Conservation (phyloP, 371 early-diverging fungal genomes). For the Mucor racemosus region DNA sequence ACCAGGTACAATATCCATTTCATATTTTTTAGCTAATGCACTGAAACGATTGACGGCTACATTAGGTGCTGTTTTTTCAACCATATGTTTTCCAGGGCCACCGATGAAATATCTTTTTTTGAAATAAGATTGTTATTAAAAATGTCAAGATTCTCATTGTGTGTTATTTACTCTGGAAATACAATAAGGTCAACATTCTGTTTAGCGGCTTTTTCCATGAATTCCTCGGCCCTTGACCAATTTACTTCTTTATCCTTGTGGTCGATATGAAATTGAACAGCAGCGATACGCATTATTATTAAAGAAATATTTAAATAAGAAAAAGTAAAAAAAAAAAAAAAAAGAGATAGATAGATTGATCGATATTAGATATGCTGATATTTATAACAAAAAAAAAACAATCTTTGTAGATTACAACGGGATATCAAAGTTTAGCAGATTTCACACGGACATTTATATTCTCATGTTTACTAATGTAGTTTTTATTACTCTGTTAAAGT, state of each 20-base stretch:
- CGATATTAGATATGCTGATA: background rate
- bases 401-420: background rate
- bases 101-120: slow-evolving; percentile 29
- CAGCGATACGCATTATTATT: slow-evolving; percentile 24
- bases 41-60: slow-evolving; percentile 12
- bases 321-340: background rate
- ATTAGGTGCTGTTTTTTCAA: slow-evolving; percentile 10
- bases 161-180: slow-evolving; percentile 33
- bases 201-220: slow-evolving; percentile 19
- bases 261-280: slow-evolving; percentile 28
- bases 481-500: too few relatives aligned
- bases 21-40: slow-evolving; percentile 30
- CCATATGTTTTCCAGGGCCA: slow-evolving; percentile 17
- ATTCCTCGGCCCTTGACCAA: slow-evolving; percentile 19
- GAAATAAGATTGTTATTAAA: too few relatives aligned
- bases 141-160: background rate
- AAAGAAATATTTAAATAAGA: too few relatives aligned
- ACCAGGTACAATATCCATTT: slow-evolving; percentile 44
- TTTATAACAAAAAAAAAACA: background rate
- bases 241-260: slow-evolving; percentile 20
- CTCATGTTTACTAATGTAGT: background rate
- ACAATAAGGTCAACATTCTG: slow-evolving; percentile 25
- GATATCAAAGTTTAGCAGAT: background rate
- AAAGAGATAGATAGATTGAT: background rate
- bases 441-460: slow-evolving; percentile 4